A percentile compares a stretch with the other conserved stretches of the same genome.
Conservation (phyloP, 306 rosid species). For the Mimosa pudica region DNA sequence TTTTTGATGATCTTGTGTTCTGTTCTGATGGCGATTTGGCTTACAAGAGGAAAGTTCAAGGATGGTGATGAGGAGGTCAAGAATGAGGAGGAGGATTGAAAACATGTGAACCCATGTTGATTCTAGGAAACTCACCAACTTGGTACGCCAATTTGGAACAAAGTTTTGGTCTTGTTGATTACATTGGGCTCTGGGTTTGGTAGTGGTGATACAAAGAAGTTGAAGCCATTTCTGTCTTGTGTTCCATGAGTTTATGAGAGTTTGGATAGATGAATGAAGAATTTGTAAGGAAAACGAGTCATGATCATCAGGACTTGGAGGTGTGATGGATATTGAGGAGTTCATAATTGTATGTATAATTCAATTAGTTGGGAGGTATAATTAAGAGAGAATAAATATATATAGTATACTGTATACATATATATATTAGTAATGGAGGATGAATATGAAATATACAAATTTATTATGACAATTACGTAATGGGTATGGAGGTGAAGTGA, state of each 20-base stretch:
- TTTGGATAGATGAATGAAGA: conserved; percentile 46
- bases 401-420: background rate
- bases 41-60: conserved; percentile 68
- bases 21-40: conserved; percentile 13
- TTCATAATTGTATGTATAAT: conserved; percentile 41
- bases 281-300: conserved; percentile 37
- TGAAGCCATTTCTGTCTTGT: conserved; percentile 55
- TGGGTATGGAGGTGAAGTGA: conserved; percentile 41
- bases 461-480: conserved; percentile 17
- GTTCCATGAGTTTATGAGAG: conserved; percentile 52
- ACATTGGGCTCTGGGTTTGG: background rate
- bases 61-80: conserved; percentile 64
- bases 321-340: conserved; percentile 27
- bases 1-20: background rate
- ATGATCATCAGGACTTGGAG: conserved; percentile 22
- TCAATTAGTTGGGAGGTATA: background rate
- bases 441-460: background rate
- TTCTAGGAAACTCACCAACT: conserved; percentile 54
- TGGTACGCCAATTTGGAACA: conserved; percentile 57
- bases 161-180: conserved; percentile 30
- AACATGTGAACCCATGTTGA: conserved; percentile 51
- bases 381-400: background rate
- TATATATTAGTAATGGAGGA: conserved; percentile 7
- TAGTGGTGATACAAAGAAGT: conserved; percentile 21
- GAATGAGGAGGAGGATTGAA: conserved; percentile 47